These are phyloP conservation scores for Russula abietina DNA, from an alignment of 768 basidiomycete species.

Conservation along the genomic window DNA sequence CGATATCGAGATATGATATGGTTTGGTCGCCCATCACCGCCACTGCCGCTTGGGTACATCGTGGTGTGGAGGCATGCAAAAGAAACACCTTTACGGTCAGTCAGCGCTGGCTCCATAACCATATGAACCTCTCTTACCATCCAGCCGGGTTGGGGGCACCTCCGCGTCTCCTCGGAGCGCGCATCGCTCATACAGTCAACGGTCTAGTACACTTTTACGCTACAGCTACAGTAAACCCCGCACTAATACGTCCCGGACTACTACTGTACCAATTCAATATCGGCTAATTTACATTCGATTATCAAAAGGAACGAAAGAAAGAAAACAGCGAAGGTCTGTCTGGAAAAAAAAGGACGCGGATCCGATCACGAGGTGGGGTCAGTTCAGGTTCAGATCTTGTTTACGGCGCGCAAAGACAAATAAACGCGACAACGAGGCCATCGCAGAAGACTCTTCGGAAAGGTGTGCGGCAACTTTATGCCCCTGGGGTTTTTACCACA, in stretches of 20 bases:
- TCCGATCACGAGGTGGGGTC: constrained; percentile 9
- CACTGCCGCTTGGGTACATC: constrained; percentile 16
- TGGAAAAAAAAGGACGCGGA: neutral
- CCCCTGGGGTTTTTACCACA: neutral
- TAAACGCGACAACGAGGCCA: constrained; percentile 15
- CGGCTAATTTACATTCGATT: neutral
- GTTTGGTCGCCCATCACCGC: constrained; percentile 9
- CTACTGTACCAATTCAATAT: neutral
- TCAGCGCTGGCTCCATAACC: neutral
- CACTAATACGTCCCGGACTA: neutral
- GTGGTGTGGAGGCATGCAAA: constrained; percentile 8
- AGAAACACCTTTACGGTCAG: neutral
- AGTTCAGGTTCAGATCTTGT: neutral
- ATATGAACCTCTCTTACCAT: neutral
- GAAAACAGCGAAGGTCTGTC: neutral
- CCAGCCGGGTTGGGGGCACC: neutral
- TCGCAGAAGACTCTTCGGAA: neutral
- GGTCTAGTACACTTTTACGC: neutral
- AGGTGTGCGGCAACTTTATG: neutral
- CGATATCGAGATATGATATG: neutral
- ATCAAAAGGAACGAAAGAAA: neutral
- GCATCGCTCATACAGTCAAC: neutral
- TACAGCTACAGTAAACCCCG: neutral
- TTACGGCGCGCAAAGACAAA: neutral
- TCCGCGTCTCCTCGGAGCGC: neutral